Evolutionary conservation across 225 moss, liverwort and hornwort species (phyloP).

Genomic region (Climacium dendroides): DNA sequence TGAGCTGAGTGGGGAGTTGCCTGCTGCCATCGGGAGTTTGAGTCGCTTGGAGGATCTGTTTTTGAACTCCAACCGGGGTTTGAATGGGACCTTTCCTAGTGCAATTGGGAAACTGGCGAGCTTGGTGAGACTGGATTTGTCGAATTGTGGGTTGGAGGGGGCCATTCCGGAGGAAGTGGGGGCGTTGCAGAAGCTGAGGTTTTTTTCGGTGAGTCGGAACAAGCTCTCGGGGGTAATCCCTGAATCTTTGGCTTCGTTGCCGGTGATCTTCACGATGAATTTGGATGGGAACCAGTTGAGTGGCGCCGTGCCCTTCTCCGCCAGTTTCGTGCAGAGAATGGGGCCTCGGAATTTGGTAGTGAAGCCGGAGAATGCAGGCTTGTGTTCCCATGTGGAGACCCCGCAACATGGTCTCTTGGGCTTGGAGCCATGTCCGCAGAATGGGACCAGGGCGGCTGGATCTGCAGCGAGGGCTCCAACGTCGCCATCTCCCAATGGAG

Average conservation of each 20-base stretch:
- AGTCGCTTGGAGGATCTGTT: conserved; percentile 10
- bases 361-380: conserved; percentile 4
- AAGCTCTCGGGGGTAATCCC: conserved; percentile 10
- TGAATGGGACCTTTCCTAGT: not conserved
- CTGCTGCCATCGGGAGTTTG: not conserved
- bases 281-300: conserved; percentile 31
- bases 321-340: conserved; percentile 17
- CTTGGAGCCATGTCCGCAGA: not conserved
- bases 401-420: not conserved
- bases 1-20: not conserved
- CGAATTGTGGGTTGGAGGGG: not conserved
- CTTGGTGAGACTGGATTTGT: conserved; percentile 17
- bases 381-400: conserved; percentile 3
- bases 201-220: conserved; percentile 23
- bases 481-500: not conserved
- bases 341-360: conserved; percentile 16
- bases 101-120: not conserved
- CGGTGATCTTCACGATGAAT: conserved; percentile 12
- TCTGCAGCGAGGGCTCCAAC: not conserved
- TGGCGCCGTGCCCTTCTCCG: conserved; percentile 34
- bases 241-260: not conserved
- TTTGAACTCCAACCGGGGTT: conserved; percentile 5
- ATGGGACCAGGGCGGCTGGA: not conserved
- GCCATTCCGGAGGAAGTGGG: not conserved
- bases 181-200: not conserved